Base-by-base conservation (phyloP, 495 filamentous ascomycete genomes). In the Talaromyces thailandensis region DNA sequence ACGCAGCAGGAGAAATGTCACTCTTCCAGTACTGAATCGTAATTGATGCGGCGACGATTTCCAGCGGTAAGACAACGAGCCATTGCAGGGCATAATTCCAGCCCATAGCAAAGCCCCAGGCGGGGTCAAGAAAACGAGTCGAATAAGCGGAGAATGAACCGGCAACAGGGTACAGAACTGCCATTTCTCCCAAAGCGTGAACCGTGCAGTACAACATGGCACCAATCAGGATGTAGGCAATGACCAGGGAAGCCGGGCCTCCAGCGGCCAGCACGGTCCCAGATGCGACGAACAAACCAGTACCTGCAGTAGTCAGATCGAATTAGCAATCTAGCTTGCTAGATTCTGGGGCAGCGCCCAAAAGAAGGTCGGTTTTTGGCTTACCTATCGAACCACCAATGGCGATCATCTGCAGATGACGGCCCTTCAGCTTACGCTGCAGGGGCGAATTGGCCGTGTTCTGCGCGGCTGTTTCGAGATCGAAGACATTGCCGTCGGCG, bases 81-180 rank as follows among this genome's bases (percentile, higher is more conserved):
- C 94, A 97, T 78, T 97, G 92, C 67, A 98, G 67, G 4, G 90
- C 92, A 71, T 98, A 98, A 80, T 96, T 96, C 93, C 93, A 96
- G 28, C 94, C 94, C 91, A 96, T 96, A 52, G 94, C 93, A 68
- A 97, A 97, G 0, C 94, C 94, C 93, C 93, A 97, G 3, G 93
- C 91, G 11, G 93, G 93, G 68, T 97, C 93, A 9, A 97, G 69
- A 68, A 97, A 98, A 25, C 93, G 84, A 37, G 91, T 96, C 18
- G 93, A 96, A 72, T 92, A 96, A 37, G 91, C 87, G 12, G 92
- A 88, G 72, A 98, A 98, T 23, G 92, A 96, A 61, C 93, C 93
- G 48, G 93, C 90, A 23, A 96, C 87, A 6, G 93, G 93, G 70
- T 94, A 96, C 25, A 90, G 64, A 14, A 97, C 93, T 29, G 93